These are phyloP conservation scores for Podospora sp. DNA, from an alignment of 495 filamentous ascomycete genomes.

Conservation along the genomic window DNA sequence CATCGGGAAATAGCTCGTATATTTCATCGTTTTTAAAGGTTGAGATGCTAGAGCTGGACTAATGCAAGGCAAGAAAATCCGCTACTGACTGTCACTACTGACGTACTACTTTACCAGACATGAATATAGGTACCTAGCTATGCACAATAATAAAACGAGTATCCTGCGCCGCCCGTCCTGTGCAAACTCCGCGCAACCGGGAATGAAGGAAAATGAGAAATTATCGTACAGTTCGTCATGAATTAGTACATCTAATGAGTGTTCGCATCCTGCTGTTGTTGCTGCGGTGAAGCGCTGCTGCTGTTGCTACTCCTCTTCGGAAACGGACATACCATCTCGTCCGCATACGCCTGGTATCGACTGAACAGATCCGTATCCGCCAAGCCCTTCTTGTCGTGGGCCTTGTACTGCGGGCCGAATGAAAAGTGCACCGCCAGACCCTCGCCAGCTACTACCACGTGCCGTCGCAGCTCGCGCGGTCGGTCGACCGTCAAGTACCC, in stretches of 20 bases:
- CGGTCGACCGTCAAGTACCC: slow-evolving; percentile 4
- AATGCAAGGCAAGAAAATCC: not conserved
- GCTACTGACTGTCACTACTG: not conserved
- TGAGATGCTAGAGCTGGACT: not conserved
- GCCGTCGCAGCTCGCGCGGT: not conserved
- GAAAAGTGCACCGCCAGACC: slow-evolving; percentile 1
- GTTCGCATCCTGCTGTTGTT: not conserved
- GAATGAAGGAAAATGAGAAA: not conserved
- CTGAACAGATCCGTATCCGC: not conserved
- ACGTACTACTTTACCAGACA: not conserved
- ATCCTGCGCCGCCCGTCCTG: not conserved
- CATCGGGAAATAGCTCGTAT: not conserved
- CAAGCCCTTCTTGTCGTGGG: not conserved
- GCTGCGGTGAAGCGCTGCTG: not conserved
- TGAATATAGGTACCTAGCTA: not conserved
- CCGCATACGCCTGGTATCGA: not conserved
- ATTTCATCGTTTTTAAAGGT: too few relatives aligned
- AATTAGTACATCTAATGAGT: slow-evolving; percentile 1
- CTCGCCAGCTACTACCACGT: not conserved
- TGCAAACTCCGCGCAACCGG: not conserved
- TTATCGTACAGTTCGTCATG: not conserved
- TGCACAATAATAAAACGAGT: not conserved
- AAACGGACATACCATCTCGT: slow-evolving; percentile 6
- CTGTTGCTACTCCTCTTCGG: not conserved
- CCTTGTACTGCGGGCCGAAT: not conserved